Conservation (phyloP, 2,329 filamentous ascomycete genomes). For the Cryphonectria parasitica region DNA sequence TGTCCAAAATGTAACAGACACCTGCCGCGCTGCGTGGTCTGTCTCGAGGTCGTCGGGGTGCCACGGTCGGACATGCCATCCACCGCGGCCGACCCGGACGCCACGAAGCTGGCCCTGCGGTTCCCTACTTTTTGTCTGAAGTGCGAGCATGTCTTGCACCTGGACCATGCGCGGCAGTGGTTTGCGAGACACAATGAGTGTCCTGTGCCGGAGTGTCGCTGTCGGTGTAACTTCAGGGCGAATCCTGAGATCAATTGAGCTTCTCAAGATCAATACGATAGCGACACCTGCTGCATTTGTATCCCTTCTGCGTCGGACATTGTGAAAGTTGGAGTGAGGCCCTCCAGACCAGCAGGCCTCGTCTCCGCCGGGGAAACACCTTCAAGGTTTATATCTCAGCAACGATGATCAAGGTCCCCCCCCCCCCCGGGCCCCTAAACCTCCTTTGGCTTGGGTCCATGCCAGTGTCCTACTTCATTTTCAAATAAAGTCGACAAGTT, state of each 20-base stretch:
- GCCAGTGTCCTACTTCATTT: neutral
- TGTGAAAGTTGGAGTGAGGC: neutral
- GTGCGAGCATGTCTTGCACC: conserved; percentile 70
- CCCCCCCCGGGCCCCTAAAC: too few relatives aligned
- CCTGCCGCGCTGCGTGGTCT: conserved; percentile 69
- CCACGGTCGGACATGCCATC: conserved; percentile 64
- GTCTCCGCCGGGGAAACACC: neutral
- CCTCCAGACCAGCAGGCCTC: neutral
- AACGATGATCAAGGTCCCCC: neutral
- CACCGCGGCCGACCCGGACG: conserved; percentile 50
- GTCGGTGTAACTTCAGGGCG: conserved; percentile 64
- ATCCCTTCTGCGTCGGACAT: neutral
- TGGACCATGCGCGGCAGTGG: conserved; percentile 70
- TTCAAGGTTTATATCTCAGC: neutral
- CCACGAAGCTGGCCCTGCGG: conserved; percentile 51
- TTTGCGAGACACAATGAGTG: conserved; percentile 68
- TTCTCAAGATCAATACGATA: neutral
- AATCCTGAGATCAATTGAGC: conserved; percentile 59
- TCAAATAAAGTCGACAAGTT: neutral
- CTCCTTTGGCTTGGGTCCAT: too few relatives aligned
- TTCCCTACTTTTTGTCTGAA: conserved; percentile 72
- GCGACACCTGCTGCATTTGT: neutral
- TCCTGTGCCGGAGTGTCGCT: conserved; percentile 70
- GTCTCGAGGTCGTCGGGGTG: conserved; percentile 67
- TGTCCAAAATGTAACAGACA: conserved; percentile 70